Percentiles rank a stretch among this genome's conserved stretches.
These are phyloP conservation scores for Tuber magnatum DNA, from an alignment of 495 filamentous ascomycete genomes.

Conservation along the genomic window DNA sequence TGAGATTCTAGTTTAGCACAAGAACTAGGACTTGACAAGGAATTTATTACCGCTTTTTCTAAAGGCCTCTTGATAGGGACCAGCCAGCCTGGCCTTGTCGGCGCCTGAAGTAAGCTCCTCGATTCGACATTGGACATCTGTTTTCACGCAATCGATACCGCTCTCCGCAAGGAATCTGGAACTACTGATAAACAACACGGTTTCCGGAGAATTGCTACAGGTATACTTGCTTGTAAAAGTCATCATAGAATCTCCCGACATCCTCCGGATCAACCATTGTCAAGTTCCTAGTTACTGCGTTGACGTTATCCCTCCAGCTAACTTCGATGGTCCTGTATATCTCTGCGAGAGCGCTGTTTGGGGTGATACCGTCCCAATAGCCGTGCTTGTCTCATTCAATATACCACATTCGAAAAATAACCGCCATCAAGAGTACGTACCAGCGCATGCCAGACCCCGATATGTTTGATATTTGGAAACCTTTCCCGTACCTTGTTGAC, in stretches of 20 bases:
- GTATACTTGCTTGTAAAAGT: constrained; percentile 60
- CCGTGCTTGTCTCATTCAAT: constrained; percentile 48
- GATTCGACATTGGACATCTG: constrained; percentile 80
- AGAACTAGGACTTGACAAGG: background rate
- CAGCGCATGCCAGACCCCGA: constrained; percentile 91
- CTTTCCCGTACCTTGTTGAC: constrained; percentile 59
- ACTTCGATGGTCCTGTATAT: constrained; percentile 70
- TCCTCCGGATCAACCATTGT: constrained; percentile 70
- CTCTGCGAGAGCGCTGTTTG: constrained; percentile 59
- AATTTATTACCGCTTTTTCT: constrained; percentile 50
- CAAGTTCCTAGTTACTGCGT: constrained; percentile 54
- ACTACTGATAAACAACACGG: constrained; percentile 11
- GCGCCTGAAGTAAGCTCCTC: constrained; percentile 58
- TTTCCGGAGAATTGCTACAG: background rate
- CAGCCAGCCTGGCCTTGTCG: constrained; percentile 59
- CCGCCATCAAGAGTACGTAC: background rate
- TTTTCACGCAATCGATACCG: constrained; percentile 77
- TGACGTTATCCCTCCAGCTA: constrained; percentile 48
- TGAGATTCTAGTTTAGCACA: background rate
- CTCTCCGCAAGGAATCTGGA: constrained; percentile 54
- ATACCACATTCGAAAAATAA: background rate
- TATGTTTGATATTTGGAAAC: constrained; percentile 66
- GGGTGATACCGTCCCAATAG: constrained; percentile 86
- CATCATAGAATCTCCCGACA: constrained; percentile 67
- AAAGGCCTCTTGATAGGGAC: constrained; percentile 79